These are phyloP conservation scores for Phytopythium helicoides DNA, from an alignment of 352 stramenopile genomes.

Conservation along the genomic window DNA sequence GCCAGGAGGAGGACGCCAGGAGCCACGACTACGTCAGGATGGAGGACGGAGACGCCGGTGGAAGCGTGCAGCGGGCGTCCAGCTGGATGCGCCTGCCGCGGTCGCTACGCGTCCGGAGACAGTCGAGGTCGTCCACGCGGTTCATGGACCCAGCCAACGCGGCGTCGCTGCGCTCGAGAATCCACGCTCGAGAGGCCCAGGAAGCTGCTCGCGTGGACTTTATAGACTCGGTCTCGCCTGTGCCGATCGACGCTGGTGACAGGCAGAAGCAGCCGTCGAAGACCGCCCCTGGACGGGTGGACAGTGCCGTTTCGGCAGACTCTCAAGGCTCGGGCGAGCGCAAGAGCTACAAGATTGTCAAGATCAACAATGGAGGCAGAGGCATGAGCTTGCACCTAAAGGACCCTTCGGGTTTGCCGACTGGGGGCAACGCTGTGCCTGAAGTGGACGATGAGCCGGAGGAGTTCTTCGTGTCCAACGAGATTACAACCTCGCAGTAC, in stretches of 20 bases:
- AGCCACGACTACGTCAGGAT: no score
- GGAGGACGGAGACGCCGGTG: no score
- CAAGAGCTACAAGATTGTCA: slow-evolving; percentile 69
- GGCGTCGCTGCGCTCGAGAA: slow-evolving; percentile 44
- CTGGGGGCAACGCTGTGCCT: neutral
- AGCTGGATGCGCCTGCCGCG: slow-evolving; percentile 63
- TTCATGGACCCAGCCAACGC: slow-evolving; percentile 79
- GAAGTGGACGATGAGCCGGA: slow-evolving; percentile 17
- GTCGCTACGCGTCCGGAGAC: slow-evolving; percentile 65
- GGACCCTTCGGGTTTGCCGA: no score
- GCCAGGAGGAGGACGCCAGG: no score
- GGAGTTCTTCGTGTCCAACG: slow-evolving; percentile 64
- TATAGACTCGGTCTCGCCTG: slow-evolving; percentile 22
- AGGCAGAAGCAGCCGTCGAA: no score
- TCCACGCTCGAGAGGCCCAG: slow-evolving; percentile 51
- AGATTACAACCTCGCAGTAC: slow-evolving; percentile 86
- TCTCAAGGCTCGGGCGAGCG: slow-evolving; percentile 25
- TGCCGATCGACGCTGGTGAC: slow-evolving; percentile 9
- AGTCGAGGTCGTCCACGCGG: slow-evolving; percentile 69
- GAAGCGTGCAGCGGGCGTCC: no score
- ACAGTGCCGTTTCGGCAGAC: slow-evolving; percentile 61
- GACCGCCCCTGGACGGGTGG: slow-evolving; percentile 57
- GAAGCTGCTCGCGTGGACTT: slow-evolving; percentile 41
- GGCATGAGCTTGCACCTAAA: no score
- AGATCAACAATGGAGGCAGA: slow-evolving; percentile 59